Evolutionary conservation across 2,329 filamentous ascomycete species (phyloP).

Genomic region (Xylariaceae sp.): DNA sequence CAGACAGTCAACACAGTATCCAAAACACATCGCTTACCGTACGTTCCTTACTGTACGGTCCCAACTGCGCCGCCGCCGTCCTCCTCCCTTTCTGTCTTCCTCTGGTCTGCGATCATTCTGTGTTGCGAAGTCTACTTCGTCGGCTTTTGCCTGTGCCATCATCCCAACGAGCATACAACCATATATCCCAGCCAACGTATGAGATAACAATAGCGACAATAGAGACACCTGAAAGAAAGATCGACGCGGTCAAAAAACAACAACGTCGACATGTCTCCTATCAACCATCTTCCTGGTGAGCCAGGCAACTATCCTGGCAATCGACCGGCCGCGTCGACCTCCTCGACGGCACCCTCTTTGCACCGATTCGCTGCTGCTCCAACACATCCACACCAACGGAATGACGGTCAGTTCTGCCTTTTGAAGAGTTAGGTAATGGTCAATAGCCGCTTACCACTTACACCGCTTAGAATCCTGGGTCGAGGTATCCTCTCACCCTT

Average conservation of each 20-base stretch:
- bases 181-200: not conserved
- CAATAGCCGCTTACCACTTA: slow-evolving; percentile 22
- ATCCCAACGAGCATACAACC: not conserved
- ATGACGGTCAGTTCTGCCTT: slow-evolving; percentile 27
- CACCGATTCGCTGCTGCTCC: slow-evolving; percentile 15
- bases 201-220: not conserved
- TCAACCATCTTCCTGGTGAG: slow-evolving; percentile 22
- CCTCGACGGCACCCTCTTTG: slow-evolving; percentile 2
- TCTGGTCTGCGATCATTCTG: not conserved
- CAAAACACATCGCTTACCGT: too few relatives aligned
- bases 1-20: too few relatives aligned
- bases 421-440: not conserved
- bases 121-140: not conserved
- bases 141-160: not conserved
- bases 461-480: slow-evolving; percentile 79
- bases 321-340: slow-evolving; percentile 19
- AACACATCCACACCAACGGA: slow-evolving; percentile 23
- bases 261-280: slow-evolving; percentile 13
- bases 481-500: slow-evolving; percentile 86
- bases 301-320: slow-evolving; percentile 18
- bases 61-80: not conserved
- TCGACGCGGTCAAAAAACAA: not conserved
- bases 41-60: too few relatives aligned
- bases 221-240: not conserved
- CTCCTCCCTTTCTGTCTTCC: not conserved